Base-by-base conservation (phyloP, 352 stramenopile genomes). In the Saprolegnia diclina region DNA sequence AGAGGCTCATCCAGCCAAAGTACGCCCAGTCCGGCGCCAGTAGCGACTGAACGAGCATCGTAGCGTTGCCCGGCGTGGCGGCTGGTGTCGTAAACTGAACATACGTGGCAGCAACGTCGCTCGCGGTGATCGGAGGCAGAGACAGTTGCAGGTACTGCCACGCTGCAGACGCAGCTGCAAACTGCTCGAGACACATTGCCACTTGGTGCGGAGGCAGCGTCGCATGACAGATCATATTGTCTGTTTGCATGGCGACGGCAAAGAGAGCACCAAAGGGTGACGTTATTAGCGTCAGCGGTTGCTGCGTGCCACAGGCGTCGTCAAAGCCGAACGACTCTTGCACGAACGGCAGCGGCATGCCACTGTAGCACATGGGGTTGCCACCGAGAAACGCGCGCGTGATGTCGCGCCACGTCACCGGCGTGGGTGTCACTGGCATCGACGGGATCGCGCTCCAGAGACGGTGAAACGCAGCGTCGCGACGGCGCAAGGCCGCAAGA, bases 251-350 rank as follows among this genome's bases (percentile, higher is more conserved):
- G 9, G 29, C 57, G 5, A 66, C 11, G 5, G 40, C 22, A 61
- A 69, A 69, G 3, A 62, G 16, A 18, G 35, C 24, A 6, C 54
- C 61, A n/a, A 29, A n/a, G 3, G 21, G 14, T 24, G 26, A 38
- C 38, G 13, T 37, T 4, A 24, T 9, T n/a, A 46, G 18, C 6
- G 24, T 48, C 19, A 45, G 54, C 1, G 63, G 45, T 5, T 10
- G n/a, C 52, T 69, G 63, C 2, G 45, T 11, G 45, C 21, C 37
- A n/a, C 63, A 69, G 14, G 24, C 37, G 9, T 45, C 29, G 24
- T 69, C 63, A 69, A 69, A 69, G 0, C 50, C 48, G 45, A 59
- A 69, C 22, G 42, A 46, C 26, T 24, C 4, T 29, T 69, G 63
- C 5, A 53, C n/a, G 38, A 50, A 69, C 19, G 50, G 19, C 21